phyloP scores from a whole-genome alignment of 192 early-diverging fungal species.

The Coemansia sp. region DNA sequence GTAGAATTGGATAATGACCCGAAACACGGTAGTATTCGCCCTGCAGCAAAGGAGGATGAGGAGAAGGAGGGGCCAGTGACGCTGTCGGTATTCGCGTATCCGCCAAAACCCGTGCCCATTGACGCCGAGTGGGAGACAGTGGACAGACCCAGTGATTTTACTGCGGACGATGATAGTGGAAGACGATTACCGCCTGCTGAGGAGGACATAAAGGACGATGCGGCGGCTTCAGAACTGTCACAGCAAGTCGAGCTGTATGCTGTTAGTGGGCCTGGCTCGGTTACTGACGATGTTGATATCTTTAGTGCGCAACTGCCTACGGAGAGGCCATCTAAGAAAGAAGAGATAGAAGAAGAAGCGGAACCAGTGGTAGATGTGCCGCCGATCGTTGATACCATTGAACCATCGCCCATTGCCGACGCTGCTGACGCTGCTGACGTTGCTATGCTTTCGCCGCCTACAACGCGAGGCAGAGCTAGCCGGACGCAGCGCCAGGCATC shows the following conservation, averaged over 20 bases:
- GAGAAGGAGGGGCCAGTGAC: too few relatives aligned
- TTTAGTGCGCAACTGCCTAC: background rate
- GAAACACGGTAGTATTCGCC: too few relatives aligned
- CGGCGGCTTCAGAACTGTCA: background rate
- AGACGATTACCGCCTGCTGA: background rate
- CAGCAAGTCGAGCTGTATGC: slow-evolving; percentile 22
- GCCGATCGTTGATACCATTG: background rate
- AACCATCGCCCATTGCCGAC: background rate
- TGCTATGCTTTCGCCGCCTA: slow-evolving; percentile 1
- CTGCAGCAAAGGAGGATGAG: too few relatives aligned
- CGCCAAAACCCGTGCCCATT: slow-evolving; percentile 41
- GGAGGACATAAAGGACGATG: background rate
- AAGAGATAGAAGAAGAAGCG: background rate
- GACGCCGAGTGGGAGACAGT: slow-evolving; percentile 44
- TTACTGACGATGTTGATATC: background rate
- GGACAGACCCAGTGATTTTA: slow-evolving; percentile 7
- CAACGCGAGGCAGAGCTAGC: slow-evolving; percentile 1
- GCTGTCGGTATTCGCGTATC: slow-evolving; percentile 35
- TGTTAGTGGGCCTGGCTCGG: background rate
- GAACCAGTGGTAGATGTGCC: background rate
- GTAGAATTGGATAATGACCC: background rate
- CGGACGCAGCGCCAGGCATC: background rate
- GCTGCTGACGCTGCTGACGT: too few relatives aligned
- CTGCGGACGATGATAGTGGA: background rate
- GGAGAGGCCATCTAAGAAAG: too few relatives aligned